phyloP scores from a whole-genome alignment of 2,329 filamentous ascomycete species.

The Aspergillus novoparasiticus region DNA sequence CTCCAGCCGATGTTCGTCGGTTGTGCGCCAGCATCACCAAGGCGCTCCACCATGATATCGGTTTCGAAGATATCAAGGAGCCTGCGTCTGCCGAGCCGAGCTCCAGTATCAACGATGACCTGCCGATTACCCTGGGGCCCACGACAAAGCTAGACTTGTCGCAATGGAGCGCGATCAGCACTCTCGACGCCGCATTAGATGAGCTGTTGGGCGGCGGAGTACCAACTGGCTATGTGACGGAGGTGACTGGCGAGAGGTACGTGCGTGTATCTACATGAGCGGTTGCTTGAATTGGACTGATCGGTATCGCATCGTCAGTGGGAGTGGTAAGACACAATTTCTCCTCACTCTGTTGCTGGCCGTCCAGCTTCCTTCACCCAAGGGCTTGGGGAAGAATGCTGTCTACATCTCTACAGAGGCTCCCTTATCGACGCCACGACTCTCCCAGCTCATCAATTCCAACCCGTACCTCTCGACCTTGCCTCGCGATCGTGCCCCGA shows the following conservation, averaged over 20 bases:
- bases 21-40: slow-evolving; percentile 68
- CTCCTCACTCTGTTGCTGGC: slow-evolving; percentile 82
- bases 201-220: slow-evolving; percentile 74
- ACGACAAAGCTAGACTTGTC: slow-evolving; percentile 35
- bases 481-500: slow-evolving; percentile 53
- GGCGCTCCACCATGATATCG: slow-evolving; percentile 67
- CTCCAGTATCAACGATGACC: slow-evolving; percentile 27
- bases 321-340: slow-evolving; percentile 92
- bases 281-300: background rate
- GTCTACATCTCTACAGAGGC: slow-evolving; percentile 96
- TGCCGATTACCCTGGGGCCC: slow-evolving; percentile 19
- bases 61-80: slow-evolving; percentile 34
- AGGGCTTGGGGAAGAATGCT: slow-evolving; percentile 70
- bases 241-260: slow-evolving; percentile 87
- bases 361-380: slow-evolving; percentile 75
- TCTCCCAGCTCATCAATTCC: slow-evolving; percentile 73
- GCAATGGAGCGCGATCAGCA: slow-evolving; percentile 69
- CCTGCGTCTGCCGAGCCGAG: slow-evolving; percentile 19
- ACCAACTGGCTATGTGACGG: slow-evolving; percentile 77
- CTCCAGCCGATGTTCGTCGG: slow-evolving; percentile 76
- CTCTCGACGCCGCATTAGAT: slow-evolving; percentile 75
- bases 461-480: slow-evolving; percentile 63
- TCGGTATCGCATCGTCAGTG: slow-evolving; percentile 51
- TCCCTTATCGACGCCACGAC: slow-evolving; percentile 75
- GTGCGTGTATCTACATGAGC: background rate